phyloP scores from a whole-genome alignment of 495 filamentous ascomycete genomes.

The Hypoxylon crocopeplum region DNA sequence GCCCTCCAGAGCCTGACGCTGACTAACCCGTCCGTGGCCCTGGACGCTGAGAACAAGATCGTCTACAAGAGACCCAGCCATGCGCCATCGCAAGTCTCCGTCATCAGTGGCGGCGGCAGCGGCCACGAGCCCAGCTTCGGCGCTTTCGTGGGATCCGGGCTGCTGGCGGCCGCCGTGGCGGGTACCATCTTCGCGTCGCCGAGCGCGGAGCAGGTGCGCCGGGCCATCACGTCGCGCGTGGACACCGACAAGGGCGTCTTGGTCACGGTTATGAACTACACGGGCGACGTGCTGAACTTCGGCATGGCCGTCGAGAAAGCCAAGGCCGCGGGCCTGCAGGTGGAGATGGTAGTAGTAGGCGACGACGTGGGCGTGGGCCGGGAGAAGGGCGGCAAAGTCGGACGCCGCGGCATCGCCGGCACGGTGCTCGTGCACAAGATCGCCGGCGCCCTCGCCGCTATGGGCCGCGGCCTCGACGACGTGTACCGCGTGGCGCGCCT shows the following conservation, averaged over 20 bases:
- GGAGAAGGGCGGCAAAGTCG: conserved; percentile 84
- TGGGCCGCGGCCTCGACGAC: conserved; percentile 68
- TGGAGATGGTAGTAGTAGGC: conserved; percentile 94
- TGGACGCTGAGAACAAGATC: conserved; percentile 84
- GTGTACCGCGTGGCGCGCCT: conserved; percentile 74
- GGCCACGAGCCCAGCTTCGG: conserved; percentile 75
- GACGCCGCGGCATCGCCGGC: conserved; percentile 88
- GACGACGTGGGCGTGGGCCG: conserved; percentile 95
- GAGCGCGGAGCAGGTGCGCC: conserved; percentile 83
- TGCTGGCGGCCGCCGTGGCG: conserved; percentile 86
- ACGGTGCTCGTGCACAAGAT: conserved; percentile 92
- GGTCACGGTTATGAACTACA: conserved; percentile 72
- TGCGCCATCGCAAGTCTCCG: conserved; percentile 65
- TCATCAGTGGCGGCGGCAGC: conserved; percentile 89
- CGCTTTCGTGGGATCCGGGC: conserved; percentile 68
- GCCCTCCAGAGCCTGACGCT: conserved; percentile 79
- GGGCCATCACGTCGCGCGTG: conserved; percentile 74
- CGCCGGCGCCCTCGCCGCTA: conserved; percentile 81
- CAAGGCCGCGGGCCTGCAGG: conserved; percentile 75
- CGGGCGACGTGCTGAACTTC: conserved; percentile 92
- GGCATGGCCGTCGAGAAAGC: conserved; percentile 95
- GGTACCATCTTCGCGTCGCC: conserved; percentile 95
- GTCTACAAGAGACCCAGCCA: conserved; percentile 73
- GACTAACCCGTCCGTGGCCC: conserved; percentile 83
- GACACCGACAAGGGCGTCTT: conserved; percentile 75